Evolutionary conservation across 2,329 filamentous ascomycete species (phyloP), one percentile per base, ranked within the genome.

Genomic region (Aspergillus hortae): DNA sequence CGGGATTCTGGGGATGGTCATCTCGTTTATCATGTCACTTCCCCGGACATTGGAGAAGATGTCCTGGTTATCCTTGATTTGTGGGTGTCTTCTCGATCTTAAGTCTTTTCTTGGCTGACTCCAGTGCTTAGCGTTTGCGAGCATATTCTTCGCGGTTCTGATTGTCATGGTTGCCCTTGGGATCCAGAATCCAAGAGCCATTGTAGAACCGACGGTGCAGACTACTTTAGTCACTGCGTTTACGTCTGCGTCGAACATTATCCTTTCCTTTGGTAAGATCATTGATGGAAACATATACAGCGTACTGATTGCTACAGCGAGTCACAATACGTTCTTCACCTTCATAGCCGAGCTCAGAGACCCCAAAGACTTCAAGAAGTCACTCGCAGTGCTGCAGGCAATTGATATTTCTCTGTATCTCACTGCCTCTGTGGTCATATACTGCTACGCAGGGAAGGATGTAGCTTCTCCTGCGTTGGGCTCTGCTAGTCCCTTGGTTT

Each of bases 151-250:
- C 3, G 85, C 86, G 19, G 85, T 89, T 30, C 73, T 83, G 36
- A 78, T 88, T 59, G 84, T 83, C 54, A 87, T 90, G 75, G 78
- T 87, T 57, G 84, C 78, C 6, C 81, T 87, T 4, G 85, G 83
- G 4, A 69, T 87, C 46, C 60, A 68, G 36, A 73, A 75, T 43
- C 74, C 75, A 14, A 70, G 73, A 44, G 55, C 56, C 19, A 61
- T 59, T 4, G 64, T 76, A 35, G 60, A 70, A n/a, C 68, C 71
- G 17, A 67, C 71, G 14, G 68, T 70, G 15, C 56, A 74, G 4
- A 67, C 80, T 1, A 70, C 70, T 27, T 75, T 87, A 35, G 73
- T 75, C 43, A 74, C 80, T 42, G 83, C 74, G 15, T 86, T 87
- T 63, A 76, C 83, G 11, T 78, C 82, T n/a, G 77, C 87, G 43